phyloP scores from a whole-genome alignment of 2,329 filamentous ascomycete genomes.

The Cercospora nicotianae region DNA sequence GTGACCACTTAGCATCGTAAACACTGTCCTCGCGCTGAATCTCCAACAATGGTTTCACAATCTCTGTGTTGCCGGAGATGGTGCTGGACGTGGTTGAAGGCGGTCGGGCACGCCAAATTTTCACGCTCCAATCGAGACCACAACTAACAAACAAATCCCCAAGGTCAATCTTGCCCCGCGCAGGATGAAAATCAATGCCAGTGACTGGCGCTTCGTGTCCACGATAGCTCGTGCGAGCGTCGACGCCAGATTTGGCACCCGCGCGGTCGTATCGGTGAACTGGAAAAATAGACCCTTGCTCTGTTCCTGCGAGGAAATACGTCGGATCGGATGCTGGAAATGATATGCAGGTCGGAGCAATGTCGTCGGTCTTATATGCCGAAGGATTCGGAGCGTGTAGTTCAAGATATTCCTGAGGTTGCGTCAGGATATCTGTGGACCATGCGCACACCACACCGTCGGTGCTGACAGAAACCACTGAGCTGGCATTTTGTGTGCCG shows the following conservation, averaged over 20 bases:
- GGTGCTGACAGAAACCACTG: constrained; percentile 94
- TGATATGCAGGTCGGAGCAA: constrained; percentile 89
- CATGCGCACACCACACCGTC: constrained; percentile 96
- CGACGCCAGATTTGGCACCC: constrained; percentile 93
- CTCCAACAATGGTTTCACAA: constrained; percentile 69
- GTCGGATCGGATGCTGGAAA: constrained; percentile 95
- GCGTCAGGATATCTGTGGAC: constrained; percentile 96
- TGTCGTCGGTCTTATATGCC: constrained; percentile 76
- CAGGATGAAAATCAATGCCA: constrained; percentile 93
- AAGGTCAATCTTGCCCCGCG: constrained; percentile 86
- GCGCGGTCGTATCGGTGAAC: constrained; percentile 97
- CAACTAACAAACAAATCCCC: constrained; percentile 91
- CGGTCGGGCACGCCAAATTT: constrained; percentile 90
- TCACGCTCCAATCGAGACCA: constrained; percentile 94
- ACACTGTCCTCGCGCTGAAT: constrained; percentile 94
- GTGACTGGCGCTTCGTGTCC: constrained; percentile 94
- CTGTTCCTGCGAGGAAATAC: constrained; percentile 94
- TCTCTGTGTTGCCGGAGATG: constrained; percentile 44
- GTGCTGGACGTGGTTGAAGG: constrained; percentile 66
- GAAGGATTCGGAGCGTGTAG: constrained; percentile 77
- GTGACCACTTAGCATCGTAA: constrained; percentile 95
- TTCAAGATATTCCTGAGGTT: constrained; percentile 91
- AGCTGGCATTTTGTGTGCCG: constrained; percentile 97
- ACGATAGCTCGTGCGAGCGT: constrained; percentile 81
- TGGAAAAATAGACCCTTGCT: constrained; percentile 94